A percentile compares a stretch with the other conserved stretches of the same genome.
Conservation (phyloP, 2,329 filamentous ascomycete genomes). For the Alternaria conjuncta region DNA sequence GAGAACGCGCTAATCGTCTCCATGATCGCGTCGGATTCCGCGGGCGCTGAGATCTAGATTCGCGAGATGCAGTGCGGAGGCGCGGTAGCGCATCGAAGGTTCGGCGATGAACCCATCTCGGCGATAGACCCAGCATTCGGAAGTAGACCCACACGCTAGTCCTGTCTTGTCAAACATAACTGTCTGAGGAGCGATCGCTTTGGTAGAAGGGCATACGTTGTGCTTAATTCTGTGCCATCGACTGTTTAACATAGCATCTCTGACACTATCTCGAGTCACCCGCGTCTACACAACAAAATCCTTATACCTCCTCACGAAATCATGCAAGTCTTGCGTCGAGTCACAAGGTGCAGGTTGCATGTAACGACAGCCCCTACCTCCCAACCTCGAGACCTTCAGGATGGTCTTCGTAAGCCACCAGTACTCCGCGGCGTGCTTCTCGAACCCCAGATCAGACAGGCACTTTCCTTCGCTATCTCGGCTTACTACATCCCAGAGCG, state of each 20-base stretch:
- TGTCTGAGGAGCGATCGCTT: background rate
- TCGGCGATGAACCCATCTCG: background rate
- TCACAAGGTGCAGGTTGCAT: background rate
- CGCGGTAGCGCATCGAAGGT: background rate
- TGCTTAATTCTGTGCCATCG: background rate
- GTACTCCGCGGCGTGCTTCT: background rate
- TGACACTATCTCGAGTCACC: background rate
- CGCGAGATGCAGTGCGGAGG: background rate
- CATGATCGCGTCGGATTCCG: background rate
- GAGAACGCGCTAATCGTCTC: no score
- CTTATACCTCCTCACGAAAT: background rate
- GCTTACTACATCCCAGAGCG: background rate
- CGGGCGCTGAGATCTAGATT: background rate
- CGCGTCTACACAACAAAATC: background rate
- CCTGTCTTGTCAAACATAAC: background rate
- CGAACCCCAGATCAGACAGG: background rate
- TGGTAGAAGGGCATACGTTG: background rate
- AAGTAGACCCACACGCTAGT: background rate
- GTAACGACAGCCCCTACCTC: background rate
- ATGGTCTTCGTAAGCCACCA: background rate
- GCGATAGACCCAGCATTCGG: background rate
- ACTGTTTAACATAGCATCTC: rapidly evolving
- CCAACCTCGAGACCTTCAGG: background rate
- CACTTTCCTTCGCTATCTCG: background rate
- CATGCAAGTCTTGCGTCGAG: background rate